These are phyloP conservation scores for Fusarium sp. DNA, from an alignment of 2,329 filamentous ascomycete species.

Conservation along the genomic window DNA sequence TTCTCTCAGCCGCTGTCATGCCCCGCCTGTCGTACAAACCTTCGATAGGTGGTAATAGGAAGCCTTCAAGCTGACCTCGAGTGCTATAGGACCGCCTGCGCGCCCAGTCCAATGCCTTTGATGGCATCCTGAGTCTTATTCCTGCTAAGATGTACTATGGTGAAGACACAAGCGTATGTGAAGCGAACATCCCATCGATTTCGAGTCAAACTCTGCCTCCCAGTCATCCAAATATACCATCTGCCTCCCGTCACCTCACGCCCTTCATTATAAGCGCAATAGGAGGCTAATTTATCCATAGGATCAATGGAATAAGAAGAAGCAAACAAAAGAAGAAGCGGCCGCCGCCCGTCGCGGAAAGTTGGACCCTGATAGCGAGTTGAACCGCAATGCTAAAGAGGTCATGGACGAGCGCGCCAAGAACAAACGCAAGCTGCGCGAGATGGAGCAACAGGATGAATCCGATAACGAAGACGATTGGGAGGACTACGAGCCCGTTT, in stretches of 20 bases:
- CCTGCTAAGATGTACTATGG: conserved; percentile 92
- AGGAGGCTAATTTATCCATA: conserved; percentile 54
- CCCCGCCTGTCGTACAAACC: conserved; percentile 43
- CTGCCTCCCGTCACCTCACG: neutral
- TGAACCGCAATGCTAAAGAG: conserved; percentile 87
- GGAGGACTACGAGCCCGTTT: conserved; percentile 58
- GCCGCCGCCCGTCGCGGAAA: conserved; percentile 86
- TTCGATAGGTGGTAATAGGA: conserved; percentile 18
- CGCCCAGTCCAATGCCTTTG: conserved; percentile 78
- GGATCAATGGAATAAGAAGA: conserved; percentile 94
- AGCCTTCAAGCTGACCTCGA: conserved; percentile 39
- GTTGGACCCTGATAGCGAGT: conserved; percentile 86
- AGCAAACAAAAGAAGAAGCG: conserved; percentile 92
- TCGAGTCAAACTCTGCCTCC: conserved; percentile 12
- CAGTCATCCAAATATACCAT: conserved; percentile 11
- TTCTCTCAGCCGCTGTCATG: conserved; percentile 44
- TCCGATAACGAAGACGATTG: conserved; percentile 59
- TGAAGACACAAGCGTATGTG: conserved; percentile 82
- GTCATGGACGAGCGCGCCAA: conserved; percentile 83
- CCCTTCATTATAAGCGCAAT: neutral
- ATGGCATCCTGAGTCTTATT: conserved; percentile 87
- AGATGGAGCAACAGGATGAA: conserved; percentile 65
- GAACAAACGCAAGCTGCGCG: conserved; percentile 84
- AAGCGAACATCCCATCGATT: conserved; percentile 10
- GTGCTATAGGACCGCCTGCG: conserved; percentile 64